Evolutionary conservation across 257 asterid genomes (phyloP), one percentile per base, ranked within the genome.

Genomic region (Petunia axillaris): DNA sequence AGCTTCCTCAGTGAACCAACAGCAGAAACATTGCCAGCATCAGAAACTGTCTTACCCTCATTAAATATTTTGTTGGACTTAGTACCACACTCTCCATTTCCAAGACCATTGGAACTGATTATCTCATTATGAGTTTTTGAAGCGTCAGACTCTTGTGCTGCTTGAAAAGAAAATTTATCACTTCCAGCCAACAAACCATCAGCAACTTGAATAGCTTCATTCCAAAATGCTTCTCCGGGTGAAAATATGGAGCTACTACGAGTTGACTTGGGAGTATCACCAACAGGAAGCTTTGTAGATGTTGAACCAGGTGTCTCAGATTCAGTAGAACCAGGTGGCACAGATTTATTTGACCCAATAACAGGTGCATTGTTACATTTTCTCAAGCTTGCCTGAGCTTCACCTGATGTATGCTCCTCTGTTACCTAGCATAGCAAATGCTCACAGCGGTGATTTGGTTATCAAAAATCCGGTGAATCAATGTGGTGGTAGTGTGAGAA

Each of bases 141-240:
- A 78, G 86, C 64, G 84, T 86, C 85, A 63, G 81, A 55, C 64
- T 80, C 66, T 60, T 82, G 83, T 38, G 85, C 83, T 83, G 76
- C 86, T 84, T 87, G 89, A 62, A 85, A 82, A 77, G 89, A 84
- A 82, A 80, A 76, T 10, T 81, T 84, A 78, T 78, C 90, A 80
- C 75, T 77, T 67, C 92, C 88, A 83, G 84, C 89, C 85, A 84
- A 78, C 83, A 95, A 80, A 81, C 93, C 96, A 88, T 95, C 99
- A 80, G 96, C 99, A 84, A 93, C 91, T 82, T 85, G 83, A 83
- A 95, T 93, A 78, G 97, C 99, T 88, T 95, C 98, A 81, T 92
- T 90, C 99, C 99, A 95, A 84, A 95, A 95, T 75, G 92, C 85
- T 85, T 95, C 99, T 83, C 99, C 99, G 36, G 99, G 99, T 62